Conservation (phyloP, 768 basidiomycete species). For the Pilatotrama ljubarskyi region DNA sequence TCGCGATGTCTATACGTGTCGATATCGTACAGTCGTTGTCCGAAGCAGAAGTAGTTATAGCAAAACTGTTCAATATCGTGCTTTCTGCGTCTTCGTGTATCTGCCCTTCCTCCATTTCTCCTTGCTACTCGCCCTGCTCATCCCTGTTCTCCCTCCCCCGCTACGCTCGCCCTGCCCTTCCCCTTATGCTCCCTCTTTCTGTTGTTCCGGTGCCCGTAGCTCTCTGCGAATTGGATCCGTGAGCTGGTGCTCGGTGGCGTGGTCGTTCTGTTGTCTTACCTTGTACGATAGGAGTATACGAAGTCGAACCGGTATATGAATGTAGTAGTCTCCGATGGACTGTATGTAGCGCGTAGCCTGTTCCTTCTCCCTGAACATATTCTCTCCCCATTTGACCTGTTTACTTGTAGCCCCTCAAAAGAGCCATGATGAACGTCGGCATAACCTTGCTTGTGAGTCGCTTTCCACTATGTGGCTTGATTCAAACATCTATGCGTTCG, state of each 20-base stretch:
- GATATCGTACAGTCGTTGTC: constrained; percentile 17
- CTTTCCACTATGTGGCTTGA: too few species aligned
- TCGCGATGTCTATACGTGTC: not conserved
- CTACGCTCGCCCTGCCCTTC: not conserved
- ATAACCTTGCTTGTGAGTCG: too few species aligned
- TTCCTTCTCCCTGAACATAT: not conserved
- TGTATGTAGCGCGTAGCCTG: constrained; percentile 9
- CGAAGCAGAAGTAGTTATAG: constrained; percentile 2
- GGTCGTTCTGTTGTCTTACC: not conserved
- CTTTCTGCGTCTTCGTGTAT: not conserved
- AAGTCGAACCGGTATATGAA: constrained; percentile 11
- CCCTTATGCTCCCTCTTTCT: not conserved
- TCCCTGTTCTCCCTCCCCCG: not conserved
- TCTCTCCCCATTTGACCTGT: too few species aligned
- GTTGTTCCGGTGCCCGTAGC: not conserved
- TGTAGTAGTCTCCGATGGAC: constrained; percentile 10
- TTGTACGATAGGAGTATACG: constrained; percentile 12
- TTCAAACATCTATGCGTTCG: too few species aligned
- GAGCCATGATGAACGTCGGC: too few species aligned
- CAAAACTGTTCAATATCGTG: constrained; percentile 13
- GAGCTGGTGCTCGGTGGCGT: constrained; percentile 14
- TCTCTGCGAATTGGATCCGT: constrained; percentile 12
- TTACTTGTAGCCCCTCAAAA: too few species aligned
- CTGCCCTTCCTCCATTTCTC: not conserved
- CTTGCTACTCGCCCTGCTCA: not conserved